phyloP scores from a whole-genome alignment of 495 filamentous ascomycete genomes.

The Talaromyces proteolyticus region DNA sequence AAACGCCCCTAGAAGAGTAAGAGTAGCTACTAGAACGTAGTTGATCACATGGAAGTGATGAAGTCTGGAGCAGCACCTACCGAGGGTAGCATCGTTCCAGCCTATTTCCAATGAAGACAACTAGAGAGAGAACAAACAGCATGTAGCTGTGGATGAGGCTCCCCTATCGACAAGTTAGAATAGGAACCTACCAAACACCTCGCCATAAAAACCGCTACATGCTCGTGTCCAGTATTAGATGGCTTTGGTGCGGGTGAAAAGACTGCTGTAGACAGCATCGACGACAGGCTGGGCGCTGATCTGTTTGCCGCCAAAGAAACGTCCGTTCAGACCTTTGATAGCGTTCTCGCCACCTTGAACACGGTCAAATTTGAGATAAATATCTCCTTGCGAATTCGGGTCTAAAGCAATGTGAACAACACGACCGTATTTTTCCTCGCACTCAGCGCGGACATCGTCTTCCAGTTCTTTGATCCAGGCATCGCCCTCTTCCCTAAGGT shows the following conservation, averaged over 20 bases:
- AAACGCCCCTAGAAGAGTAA: slow-evolving; percentile 2
- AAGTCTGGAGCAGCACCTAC: slow-evolving; percentile 6
- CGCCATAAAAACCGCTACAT: too few relatives aligned
- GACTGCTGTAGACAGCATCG: slow-evolving; percentile 95
- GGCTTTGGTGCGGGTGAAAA: slow-evolving; percentile 83
- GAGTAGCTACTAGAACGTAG: slow-evolving; percentile 3
- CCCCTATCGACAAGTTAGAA: slow-evolving; percentile 8
- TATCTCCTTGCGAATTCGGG: slow-evolving; percentile 88
- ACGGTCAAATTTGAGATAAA: slow-evolving; percentile 96
- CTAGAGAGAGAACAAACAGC: neutral
- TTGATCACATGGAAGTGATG: neutral
- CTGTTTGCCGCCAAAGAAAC: slow-evolving; percentile 85
- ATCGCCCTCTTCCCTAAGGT: slow-evolving; percentile 73
- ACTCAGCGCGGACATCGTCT: slow-evolving; percentile 89
- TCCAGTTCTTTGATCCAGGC: slow-evolving; percentile 90
- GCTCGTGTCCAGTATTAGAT: too few relatives aligned
- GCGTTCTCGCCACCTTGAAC: slow-evolving; percentile 94
- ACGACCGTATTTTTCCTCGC: slow-evolving; percentile 92
- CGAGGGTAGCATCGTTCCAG: slow-evolving; percentile 4
- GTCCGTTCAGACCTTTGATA: slow-evolving; percentile 93
- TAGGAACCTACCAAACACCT: slow-evolving; percentile 5
- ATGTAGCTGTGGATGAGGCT: neutral
- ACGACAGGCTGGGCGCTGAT: slow-evolving; percentile 94
- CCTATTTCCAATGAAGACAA: slow-evolving; percentile 2
- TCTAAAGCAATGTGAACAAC: slow-evolving; percentile 97